phyloP scores from a whole-genome alignment of 2,329 filamentous ascomycete genomes.

The Zymoseptoria crescenta region DNA sequence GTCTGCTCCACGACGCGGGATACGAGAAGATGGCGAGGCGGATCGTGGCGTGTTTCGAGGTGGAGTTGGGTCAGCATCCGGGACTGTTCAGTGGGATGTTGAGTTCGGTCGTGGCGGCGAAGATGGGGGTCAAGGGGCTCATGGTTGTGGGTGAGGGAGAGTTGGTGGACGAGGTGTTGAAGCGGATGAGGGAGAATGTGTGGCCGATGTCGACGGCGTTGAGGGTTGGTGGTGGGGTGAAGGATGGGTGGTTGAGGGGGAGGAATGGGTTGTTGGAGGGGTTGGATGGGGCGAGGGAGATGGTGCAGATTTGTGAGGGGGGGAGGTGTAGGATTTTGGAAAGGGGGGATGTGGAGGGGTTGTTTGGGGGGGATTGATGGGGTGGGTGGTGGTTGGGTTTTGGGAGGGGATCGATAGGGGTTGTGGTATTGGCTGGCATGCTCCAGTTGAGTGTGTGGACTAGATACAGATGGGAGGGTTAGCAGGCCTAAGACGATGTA shows the following conservation, averaged over 20 bases:
- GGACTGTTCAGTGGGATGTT: conserved; percentile 83
- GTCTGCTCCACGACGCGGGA: conserved; percentile 56
- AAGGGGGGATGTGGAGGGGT: conserved; percentile 17
- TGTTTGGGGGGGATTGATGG: conserved; percentile 15
- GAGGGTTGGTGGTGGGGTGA: conserved; percentile 29
- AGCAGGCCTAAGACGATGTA: not conserved
- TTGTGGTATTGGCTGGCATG: not conserved
- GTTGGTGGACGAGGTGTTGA: conserved; percentile 35
- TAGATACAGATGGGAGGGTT: not conserved
- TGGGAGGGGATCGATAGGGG: not conserved
- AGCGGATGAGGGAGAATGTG: conserved; percentile 33
- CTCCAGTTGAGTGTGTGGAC: not conserved
- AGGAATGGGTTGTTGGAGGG: conserved; percentile 42
- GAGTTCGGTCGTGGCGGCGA: conserved; percentile 63
- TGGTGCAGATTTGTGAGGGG: conserved; percentile 42
- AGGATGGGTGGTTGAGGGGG: conserved; percentile 42
- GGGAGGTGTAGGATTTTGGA: conserved; percentile 29
- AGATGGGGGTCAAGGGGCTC: conserved; percentile 58
- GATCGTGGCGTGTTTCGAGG: conserved; percentile 78
- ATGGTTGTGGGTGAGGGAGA: conserved; percentile 47
- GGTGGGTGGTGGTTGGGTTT: not conserved
- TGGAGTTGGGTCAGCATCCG: conserved; percentile 85
- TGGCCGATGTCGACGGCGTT: conserved; percentile 32
- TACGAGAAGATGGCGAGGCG: conserved; percentile 61
- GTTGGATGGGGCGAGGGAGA: conserved; percentile 34